Percentiles rank a stretch among this genome's conserved stretches.
Evolutionary conservation across 495 filamentous ascomycete species (phyloP).

Genomic region (Terfezia claveryi): DNA sequence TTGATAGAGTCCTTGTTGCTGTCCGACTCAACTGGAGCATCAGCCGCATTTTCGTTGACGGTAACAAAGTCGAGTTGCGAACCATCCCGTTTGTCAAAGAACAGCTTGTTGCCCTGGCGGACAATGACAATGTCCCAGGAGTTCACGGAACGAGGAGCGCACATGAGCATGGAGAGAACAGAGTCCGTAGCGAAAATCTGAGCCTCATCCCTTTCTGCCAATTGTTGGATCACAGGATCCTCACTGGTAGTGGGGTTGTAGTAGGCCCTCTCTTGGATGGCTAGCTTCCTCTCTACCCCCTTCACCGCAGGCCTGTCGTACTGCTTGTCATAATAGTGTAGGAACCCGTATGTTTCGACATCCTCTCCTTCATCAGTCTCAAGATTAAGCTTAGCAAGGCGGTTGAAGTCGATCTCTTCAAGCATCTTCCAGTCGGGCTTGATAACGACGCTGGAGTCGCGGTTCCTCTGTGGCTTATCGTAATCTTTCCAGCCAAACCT

Average conservation of each 20-base stretch:
- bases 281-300: constrained; percentile 63
- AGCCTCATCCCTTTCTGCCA: constrained; percentile 88
- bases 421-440: constrained; percentile 86
- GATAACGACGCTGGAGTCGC: constrained; percentile 83
- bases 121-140: constrained; percentile 93
- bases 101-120: constrained; percentile 82
- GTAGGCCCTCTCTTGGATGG: constrained; percentile 70
- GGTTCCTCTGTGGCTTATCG: constrained; percentile 90
- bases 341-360: constrained; percentile 82
- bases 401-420: constrained; percentile 96
- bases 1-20: constrained; percentile 90
- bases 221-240: constrained; percentile 89
- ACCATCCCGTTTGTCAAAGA: constrained; percentile 91
- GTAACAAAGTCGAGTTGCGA: constrained; percentile 89
- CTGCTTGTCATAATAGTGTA: constrained; percentile 87
- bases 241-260: constrained; percentile 95
- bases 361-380: constrained; percentile 90
- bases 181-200: constrained; percentile 93
- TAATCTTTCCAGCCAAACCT: constrained; percentile 97
- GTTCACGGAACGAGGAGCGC: constrained; percentile 81
- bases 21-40: constrained; percentile 82
- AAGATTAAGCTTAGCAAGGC: constrained; percentile 81
- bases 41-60: constrained; percentile 96
- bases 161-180: constrained; percentile 98
- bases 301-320: constrained; percentile 87